phyloP scores from a whole-genome alignment of 2,329 filamentous ascomycete species.

The Fusarium mexicanum region DNA sequence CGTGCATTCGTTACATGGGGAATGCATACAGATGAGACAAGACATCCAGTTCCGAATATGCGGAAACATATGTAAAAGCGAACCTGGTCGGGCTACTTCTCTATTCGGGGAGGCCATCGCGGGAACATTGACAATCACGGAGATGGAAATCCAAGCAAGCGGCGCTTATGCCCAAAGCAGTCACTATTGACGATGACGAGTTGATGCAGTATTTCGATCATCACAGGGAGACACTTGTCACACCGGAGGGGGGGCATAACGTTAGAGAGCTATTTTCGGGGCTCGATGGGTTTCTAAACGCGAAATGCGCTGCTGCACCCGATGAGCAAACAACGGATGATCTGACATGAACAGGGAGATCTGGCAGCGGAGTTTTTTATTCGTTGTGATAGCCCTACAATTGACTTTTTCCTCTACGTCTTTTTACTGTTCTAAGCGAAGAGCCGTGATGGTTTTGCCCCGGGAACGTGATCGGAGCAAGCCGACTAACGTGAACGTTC shows the following conservation, averaged over 20 bases:
- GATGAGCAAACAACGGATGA: slow-evolving; percentile 12
- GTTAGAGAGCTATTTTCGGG: background rate
- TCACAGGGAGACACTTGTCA: background rate
- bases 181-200: slow-evolving; percentile 15
- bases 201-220: background rate
- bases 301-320: slow-evolving; percentile 16
- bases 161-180: slow-evolving; percentile 15
- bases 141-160: background rate
- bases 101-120: background rate
- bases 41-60: slow-evolving; percentile 20
- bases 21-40: background rate
- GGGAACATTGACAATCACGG: background rate
- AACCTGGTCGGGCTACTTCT: slow-evolving; percentile 3
- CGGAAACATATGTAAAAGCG: background rate
- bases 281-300: background rate
- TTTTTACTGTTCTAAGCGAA: background rate
- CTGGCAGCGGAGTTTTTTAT: background rate
- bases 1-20: slow-evolving; percentile 8
- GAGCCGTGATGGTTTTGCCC: background rate
- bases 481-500: slow-evolving; percentile 7
- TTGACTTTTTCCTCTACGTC: background rate
- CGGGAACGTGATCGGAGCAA: slow-evolving; percentile 7
- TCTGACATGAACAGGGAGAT: background rate
- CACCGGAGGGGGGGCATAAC: background rate
- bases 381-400: background rate